phyloP scores from a whole-genome alignment of 2,329 filamentous ascomycete species.

The Nigrospora oryzae region DNA sequence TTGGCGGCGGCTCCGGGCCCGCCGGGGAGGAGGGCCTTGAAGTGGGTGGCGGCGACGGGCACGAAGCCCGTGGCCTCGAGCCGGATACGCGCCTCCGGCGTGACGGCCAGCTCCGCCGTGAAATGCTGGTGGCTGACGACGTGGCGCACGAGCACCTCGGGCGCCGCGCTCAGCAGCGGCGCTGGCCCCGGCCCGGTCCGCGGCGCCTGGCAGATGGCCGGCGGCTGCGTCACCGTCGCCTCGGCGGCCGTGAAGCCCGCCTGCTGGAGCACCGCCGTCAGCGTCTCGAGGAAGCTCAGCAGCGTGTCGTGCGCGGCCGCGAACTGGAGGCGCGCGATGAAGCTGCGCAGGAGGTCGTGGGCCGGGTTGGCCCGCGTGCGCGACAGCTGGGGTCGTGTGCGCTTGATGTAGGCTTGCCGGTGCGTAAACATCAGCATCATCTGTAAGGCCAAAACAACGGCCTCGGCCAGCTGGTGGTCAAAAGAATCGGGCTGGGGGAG shows the following conservation, averaged over 20 bases:
- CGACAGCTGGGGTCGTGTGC: slow-evolving; percentile 32
- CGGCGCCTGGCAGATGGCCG: neutral
- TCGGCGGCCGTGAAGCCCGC: slow-evolving; percentile 27
- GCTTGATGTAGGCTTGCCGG: slow-evolving; percentile 60
- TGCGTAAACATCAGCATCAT: slow-evolving; percentile 75
- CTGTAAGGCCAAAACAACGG: slow-evolving; percentile 58
- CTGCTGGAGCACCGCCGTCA: slow-evolving; percentile 33
- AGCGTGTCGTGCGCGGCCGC: slow-evolving; percentile 29
- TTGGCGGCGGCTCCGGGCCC: slow-evolving; percentile 6
- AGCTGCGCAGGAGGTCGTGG: slow-evolving; percentile 41
- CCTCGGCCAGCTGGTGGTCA: slow-evolving; percentile 51
- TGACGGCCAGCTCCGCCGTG: slow-evolving; percentile 35
- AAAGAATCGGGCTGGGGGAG: slow-evolving; percentile 20
- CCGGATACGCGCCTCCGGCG: slow-evolving; percentile 30
- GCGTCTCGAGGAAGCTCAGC: slow-evolving; percentile 30
- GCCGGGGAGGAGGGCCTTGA: slow-evolving; percentile 23
- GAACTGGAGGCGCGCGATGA: slow-evolving; percentile 40
- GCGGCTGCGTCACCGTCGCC: neutral
- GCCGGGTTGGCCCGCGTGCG: slow-evolving; percentile 19
- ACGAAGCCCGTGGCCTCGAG: slow-evolving; percentile 36
- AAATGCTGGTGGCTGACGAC: slow-evolving; percentile 32
- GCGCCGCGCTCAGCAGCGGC: slow-evolving; percentile 5
- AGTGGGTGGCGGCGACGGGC: slow-evolving; percentile 36
- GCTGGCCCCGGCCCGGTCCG: neutral
- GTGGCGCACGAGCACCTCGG: slow-evolving; percentile 35